Evolutionary conservation across 371 early-diverging fungal species (phyloP).

Genomic region (Umbelopsis sp.): DNA sequence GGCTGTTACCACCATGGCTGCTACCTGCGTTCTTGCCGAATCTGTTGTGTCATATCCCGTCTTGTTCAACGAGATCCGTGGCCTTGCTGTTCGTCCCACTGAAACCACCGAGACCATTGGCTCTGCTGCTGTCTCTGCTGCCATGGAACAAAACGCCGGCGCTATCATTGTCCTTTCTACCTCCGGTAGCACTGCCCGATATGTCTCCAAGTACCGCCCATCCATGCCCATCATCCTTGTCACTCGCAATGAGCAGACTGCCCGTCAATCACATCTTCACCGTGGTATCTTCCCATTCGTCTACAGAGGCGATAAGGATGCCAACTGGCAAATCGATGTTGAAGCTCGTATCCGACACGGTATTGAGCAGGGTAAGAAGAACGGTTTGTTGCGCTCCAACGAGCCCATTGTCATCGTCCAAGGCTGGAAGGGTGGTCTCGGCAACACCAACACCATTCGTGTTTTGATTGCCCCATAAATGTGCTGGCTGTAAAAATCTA

Average conservation of each 20-base stretch:
- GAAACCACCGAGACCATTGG: slow-evolving; percentile 90
- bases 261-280: slow-evolving; percentile 84
- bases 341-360: slow-evolving; percentile 69
- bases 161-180: slow-evolving; percentile 87
- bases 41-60: slow-evolving; percentile 74
- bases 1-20: slow-evolving; percentile 76
- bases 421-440: slow-evolving; percentile 76
- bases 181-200: slow-evolving; percentile 83
- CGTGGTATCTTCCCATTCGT: slow-evolving; percentile 90
- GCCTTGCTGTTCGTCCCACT: slow-evolving; percentile 73
- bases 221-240: slow-evolving; percentile 87
- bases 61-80: slow-evolving; percentile 77
- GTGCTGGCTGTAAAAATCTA: neutral
- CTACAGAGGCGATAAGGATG: slow-evolving; percentile 56
- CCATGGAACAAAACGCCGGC: slow-evolving; percentile 83
- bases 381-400: slow-evolving; percentile 59
- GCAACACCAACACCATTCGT: slow-evolving; percentile 77
- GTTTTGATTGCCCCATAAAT: slow-evolving; percentile 52
- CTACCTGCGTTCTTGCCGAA: slow-evolving; percentile 73
- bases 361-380: slow-evolving; percentile 58
- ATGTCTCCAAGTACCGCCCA: slow-evolving; percentile 93
- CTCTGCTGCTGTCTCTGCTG: slow-evolving; percentile 85
- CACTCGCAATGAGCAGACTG: slow-evolving; percentile 78
- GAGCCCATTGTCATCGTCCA: slow-evolving; percentile 73
- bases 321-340: slow-evolving; percentile 65